phyloP scores from a whole-genome alignment of 2,329 filamentous ascomycete species.

The Cladosporium sp. region DNA sequence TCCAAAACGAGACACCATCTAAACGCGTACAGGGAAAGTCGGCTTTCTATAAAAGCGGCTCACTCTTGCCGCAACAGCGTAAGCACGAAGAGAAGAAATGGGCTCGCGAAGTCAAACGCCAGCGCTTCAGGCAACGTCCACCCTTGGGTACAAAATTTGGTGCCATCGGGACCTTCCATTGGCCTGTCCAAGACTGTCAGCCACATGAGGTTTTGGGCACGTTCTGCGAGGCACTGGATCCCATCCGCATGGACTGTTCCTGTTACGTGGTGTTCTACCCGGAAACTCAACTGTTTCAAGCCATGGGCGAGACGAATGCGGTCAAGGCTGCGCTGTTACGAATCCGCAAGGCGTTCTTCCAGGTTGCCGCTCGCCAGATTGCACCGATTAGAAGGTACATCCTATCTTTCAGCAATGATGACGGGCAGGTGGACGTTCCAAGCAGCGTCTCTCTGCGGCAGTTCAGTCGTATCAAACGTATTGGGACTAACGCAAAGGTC shows the following conservation, averaged over 20 bases:
- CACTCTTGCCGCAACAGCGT: slow-evolving; percentile 20
- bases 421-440: neutral
- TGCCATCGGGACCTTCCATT: slow-evolving; percentile 38
- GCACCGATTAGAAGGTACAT: slow-evolving; percentile 25
- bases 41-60: slow-evolving; percentile 21
- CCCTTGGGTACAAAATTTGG: slow-evolving; percentile 20
- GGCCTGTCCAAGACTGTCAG: slow-evolving; percentile 42
- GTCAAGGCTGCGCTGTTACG: slow-evolving; percentile 31
- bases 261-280: slow-evolving; percentile 40
- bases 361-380: slow-evolving; percentile 32
- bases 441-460: neutral
- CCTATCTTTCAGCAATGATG: slow-evolving; percentile 20
- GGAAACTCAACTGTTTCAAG: slow-evolving; percentile 25
- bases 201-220: slow-evolving; percentile 38
- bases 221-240: slow-evolving; percentile 42
- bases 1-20: slow-evolving; percentile 12
- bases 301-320: slow-evolving; percentile 26
- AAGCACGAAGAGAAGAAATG: slow-evolving; percentile 22
- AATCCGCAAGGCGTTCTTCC: slow-evolving; percentile 35
- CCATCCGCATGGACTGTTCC: slow-evolving; percentile 36
- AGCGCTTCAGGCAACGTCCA: slow-evolving; percentile 25
- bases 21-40: neutral
- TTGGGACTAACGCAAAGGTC: neutral
- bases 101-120: slow-evolving; percentile 21
- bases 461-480: neutral